Evolutionary conservation across 140 eudicot genomes (phyloP).

Genomic region (Senecio squalidus): DNA sequence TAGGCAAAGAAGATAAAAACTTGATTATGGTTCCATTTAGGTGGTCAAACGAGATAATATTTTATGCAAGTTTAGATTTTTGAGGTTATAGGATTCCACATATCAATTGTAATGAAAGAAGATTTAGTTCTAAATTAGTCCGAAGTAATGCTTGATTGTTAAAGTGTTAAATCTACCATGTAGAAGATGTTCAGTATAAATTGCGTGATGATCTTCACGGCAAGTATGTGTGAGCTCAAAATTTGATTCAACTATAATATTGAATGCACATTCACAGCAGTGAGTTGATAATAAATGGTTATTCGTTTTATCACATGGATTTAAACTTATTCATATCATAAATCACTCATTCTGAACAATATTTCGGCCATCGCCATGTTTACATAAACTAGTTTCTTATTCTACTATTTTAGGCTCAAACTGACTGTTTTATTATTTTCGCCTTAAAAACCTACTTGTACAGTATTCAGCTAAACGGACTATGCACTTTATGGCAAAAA

Average conservation of each 20-base stretch:
- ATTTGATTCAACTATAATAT: neutral
- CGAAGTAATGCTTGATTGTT: no score
- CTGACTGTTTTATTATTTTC: neutral
- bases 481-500: no score
- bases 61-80: no score
- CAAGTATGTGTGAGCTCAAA: neutral
- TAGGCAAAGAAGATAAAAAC: neutral
- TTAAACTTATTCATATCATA: neutral
- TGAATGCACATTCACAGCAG: neutral
- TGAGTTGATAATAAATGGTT: neutral
- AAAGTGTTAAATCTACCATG: no score
- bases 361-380: neutral
- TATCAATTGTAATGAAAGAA: no score
- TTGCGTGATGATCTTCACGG: no score
- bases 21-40: neutral
- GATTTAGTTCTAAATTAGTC: no score
- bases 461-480: no score
- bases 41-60: neutral
- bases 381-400: neutral
- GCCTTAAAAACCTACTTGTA: neutral
- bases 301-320: neutral
- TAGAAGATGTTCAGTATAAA: no score
- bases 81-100: no score
- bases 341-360: neutral
- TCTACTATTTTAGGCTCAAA: neutral